phyloP scores from a whole-genome alignment of 495 filamentous ascomycete species.

The Neurospora sublineolata region DNA sequence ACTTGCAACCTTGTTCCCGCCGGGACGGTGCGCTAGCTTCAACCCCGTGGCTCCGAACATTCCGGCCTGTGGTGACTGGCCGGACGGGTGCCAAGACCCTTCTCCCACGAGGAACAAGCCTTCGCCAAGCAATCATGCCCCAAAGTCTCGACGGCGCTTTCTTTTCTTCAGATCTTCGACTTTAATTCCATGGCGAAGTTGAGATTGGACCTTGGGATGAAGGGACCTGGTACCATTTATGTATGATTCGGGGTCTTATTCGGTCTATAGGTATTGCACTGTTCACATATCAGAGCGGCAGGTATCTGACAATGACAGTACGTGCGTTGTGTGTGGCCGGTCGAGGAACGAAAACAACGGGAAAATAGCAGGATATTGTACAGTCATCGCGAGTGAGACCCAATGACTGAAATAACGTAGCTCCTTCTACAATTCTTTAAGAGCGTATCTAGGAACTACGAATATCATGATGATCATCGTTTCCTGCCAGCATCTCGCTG shows the following conservation, averaged over 20 bases:
- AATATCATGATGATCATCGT: background rate
- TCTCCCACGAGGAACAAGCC: constrained; percentile 12
- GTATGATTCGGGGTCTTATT: background rate
- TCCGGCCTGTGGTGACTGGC: constrained; percentile 43
- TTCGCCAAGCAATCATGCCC: constrained; percentile 14
- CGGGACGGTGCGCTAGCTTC: constrained; percentile 1
- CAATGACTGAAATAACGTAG: too few species aligned
- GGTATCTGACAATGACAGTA: background rate
- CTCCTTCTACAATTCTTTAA: background rate
- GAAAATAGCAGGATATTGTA: background rate
- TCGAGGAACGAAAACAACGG: background rate
- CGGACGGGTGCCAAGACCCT: constrained; percentile 5
- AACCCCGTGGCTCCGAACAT: constrained; percentile 29
- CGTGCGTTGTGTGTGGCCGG: background rate
- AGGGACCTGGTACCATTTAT: background rate
- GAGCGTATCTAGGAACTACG: background rate
- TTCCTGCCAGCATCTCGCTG: background rate
- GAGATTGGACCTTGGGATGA: too few species aligned
- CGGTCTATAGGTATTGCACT: background rate
- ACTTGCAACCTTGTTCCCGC: background rate
- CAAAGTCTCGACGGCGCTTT: background rate
- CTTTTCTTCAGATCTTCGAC: background rate
- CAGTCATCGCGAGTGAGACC: background rate
- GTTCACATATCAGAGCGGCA: background rate
- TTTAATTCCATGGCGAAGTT: background rate